Base-by-base conservation (phyloP, 257 asterid genomes). In the Avicennia marina region DNA sequence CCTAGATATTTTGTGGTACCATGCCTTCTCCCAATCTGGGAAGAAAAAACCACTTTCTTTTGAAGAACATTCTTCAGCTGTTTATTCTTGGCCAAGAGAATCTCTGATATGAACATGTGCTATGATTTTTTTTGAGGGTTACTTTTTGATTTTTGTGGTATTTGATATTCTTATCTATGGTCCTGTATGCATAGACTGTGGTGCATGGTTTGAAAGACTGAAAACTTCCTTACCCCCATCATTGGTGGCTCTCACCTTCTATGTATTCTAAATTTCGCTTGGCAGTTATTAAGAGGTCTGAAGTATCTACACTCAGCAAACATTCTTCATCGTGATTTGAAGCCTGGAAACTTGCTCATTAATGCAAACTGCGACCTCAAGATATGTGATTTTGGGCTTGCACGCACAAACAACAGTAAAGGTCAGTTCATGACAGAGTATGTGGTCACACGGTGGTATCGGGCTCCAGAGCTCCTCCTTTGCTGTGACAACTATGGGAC, bases 391-490 rank as follows among this genome's bases (percentile, higher is more conserved):
- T 77, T 81, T 16, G 87, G 87, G 29, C 79, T 81, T 25, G 87
- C 87, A 25, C 81, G 87, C 6, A 77, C 82, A 22, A 81, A 50
- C 81, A 74, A 69, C 67, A 69, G 72, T 11, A 64, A 81, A 67
- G 79, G 84, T n/a, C 81, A 81, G 54, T 81, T 81, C 77, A 81
- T 81, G 86, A 79, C 86, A 1, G 86, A 79, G 25, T 79, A 79
- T 18, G 86, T 79, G 40, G 86, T 79, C 33, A 79, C 86, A 1
- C 80, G 86, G 21, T 79, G 86, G 86, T 79, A 79, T 22, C 71
- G 86, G 17, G 83, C 87, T 32, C 87, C 87, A 1, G 84, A 81
- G 58, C 87, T 81, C 29, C 82, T 81, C 27, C 81, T 81, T 24
- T 81, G 87, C 68, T 81, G 84, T 27, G 84, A 81, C 68, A 68